phyloP scores from a whole-genome alignment of 2,329 filamentous ascomycete genomes.

The Neoarthrinium moseri region DNA sequence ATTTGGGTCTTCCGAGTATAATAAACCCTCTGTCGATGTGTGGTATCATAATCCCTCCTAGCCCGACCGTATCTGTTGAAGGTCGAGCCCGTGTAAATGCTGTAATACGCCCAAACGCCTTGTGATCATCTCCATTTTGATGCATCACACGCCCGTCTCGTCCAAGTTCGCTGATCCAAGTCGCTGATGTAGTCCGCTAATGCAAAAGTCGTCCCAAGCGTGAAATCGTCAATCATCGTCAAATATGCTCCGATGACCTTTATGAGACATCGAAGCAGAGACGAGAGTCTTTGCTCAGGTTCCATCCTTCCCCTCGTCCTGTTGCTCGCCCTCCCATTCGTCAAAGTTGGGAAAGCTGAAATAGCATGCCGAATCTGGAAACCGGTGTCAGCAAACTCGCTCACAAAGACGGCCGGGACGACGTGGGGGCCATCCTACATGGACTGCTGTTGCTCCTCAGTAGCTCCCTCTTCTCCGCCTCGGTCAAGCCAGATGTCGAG shows the following conservation, averaged over 20 bases:
- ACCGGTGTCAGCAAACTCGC: neutral
- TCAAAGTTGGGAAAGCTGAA: slow-evolving; percentile 76
- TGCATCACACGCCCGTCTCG: no score
- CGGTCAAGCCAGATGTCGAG: slow-evolving; percentile 25
- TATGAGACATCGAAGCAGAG: no score
- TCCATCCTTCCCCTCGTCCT: slow-evolving; percentile 37
- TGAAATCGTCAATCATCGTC: no score
- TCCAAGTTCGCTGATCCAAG: no score
- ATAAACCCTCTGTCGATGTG: no score
- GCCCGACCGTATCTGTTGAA: neutral
- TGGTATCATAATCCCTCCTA: neutral
- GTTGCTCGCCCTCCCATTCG: slow-evolving; percentile 54
- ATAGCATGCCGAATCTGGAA: slow-evolving; percentile 52
- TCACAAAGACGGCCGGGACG: neutral
- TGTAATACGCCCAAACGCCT: neutral
- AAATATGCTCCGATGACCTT: no score
- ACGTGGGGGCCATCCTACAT: slow-evolving; percentile 18
- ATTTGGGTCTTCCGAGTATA: no score
- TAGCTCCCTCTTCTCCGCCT: slow-evolving; percentile 16
- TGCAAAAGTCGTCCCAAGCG: no score
- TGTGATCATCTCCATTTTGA: neutral
- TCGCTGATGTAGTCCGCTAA: no score
- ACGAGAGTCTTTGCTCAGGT: no score
- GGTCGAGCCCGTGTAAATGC: neutral
- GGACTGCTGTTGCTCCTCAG: slow-evolving; percentile 13